Percentiles rank a stretch among this genome's conserved stretches.
Conservation (phyloP, 2,329 filamentous ascomycete species). For the Penicillium sp. region DNA sequence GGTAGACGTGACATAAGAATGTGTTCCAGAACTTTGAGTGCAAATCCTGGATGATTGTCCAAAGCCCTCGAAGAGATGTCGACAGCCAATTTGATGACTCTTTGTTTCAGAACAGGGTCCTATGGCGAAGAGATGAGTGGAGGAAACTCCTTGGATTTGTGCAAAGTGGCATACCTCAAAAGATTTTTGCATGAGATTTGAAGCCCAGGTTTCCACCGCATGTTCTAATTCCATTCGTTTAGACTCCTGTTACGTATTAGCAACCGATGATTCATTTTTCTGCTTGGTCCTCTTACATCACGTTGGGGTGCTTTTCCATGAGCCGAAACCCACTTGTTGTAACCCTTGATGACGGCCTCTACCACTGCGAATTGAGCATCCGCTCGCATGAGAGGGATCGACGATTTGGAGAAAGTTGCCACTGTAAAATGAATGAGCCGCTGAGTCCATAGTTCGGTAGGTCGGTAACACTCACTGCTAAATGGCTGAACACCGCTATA, state of each 20-base stretch:
- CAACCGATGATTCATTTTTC: background rate
- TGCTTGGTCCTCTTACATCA: constrained; percentile 37
- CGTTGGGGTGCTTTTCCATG: constrained; percentile 55
- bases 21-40: constrained; percentile 86
- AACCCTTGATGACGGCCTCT: constrained; percentile 84
- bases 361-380: constrained; percentile 90
- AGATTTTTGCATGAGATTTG: constrained; percentile 41
- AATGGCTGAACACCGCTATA: constrained; percentile 71
- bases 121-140: constrained; percentile 27
- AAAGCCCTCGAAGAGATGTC: constrained; percentile 81
- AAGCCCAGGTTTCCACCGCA: constrained; percentile 43
- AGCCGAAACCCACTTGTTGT: constrained; percentile 70
- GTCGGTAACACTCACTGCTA: constrained; percentile 53
- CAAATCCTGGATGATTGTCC: constrained; percentile 74
- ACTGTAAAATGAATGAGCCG: constrained; percentile 23
- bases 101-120: constrained; percentile 81
- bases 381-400: constrained; percentile 60
- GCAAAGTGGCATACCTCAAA: constrained; percentile 36
- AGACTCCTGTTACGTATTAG: constrained; percentile 34
- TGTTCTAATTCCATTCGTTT: constrained; percentile 41
- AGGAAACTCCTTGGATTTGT: background rate
- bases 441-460: background rate
- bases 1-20: constrained; percentile 81
- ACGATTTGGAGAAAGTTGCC: constrained; percentile 42
- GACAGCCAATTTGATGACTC: constrained; percentile 77